phyloP scores from a whole-genome alignment of 306 rosid species.

The Trifolium subterraneum region DNA sequence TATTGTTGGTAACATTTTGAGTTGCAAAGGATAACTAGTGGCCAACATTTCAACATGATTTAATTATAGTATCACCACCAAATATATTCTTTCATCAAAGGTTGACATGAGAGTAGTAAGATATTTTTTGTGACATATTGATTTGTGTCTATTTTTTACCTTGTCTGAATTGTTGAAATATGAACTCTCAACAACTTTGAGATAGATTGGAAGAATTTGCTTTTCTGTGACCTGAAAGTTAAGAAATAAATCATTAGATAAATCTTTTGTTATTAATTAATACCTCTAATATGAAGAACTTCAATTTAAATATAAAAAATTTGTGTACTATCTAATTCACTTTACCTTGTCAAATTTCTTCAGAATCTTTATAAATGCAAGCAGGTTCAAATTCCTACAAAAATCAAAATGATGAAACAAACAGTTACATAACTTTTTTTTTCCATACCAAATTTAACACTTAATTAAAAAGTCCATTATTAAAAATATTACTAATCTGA shows the following conservation, averaged over 20 bases:
- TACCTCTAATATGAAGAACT: conserved; percentile 9
- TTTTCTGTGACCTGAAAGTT: conserved; percentile 81
- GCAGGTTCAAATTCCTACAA: conserved; percentile 92
- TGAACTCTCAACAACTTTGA: conserved; percentile 91
- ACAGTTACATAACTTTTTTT: background rate
- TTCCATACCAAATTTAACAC: background rate
- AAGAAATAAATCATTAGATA: conserved; percentile 20
- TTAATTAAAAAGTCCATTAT: background rate
- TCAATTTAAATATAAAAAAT: background rate
- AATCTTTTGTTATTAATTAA: conserved; percentile 13
- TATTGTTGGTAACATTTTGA: conserved; percentile 60
- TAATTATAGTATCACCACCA: conserved; percentile 35
- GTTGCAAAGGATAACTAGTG: conserved; percentile 41
- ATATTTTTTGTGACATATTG: conserved; percentile 34
- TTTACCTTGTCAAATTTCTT: conserved; percentile 97
- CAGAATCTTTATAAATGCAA: conserved; percentile 88
- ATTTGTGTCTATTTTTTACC: conserved; percentile 57
- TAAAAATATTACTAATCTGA: no score
- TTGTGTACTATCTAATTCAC: conserved; percentile 17
- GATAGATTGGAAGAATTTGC: conserved; percentile 85
- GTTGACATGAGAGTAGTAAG: conserved; percentile 13
- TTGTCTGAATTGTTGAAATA: conserved; percentile 95
- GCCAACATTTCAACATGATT: conserved; percentile 58
- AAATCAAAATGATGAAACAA: background rate
- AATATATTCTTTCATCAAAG: conserved; percentile 40